Base-by-base conservation (phyloP, 1,284 basidiomycete genomes). In the Anthracocystis walkeri region DNA sequence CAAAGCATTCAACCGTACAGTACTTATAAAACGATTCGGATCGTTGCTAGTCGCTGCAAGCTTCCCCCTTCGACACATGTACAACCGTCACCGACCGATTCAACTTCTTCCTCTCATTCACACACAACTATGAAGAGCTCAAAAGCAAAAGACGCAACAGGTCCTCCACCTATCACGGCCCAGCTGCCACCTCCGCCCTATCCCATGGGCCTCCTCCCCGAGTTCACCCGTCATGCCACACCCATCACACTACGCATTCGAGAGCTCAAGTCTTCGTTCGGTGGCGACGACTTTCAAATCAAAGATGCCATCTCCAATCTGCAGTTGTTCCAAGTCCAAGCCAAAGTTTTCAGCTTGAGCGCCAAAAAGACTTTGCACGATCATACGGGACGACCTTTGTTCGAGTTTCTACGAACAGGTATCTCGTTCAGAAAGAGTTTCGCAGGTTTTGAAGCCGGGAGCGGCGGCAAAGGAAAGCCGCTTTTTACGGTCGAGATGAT, bases 241-340 rank as follows among this genome's bases (percentile, higher is more conserved):
- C 61, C 66, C 23, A 66, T 79, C 50, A 69, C 67, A 4, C 53
- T 79, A 11, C 61, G 67, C 49, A 42, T 79, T n/a, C 55, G 74
- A 3, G 70, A 78, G 38, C 58, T 53, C 40, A 71, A 71, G 35
- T 18, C 29, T 4, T 52, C 65, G 12, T 61, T 65, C 29, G 5
- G 41, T 8, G 68, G 62, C 27, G 78, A 78, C 60, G 74, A 78
- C 42, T 78, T 78, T 46, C 35, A 33, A 7, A 46, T 79, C 56
- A 79, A 79, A 45, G 78, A 78, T 27, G 76, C 68, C 23, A 48
- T 72, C 14, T 66, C 57, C 4, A 25, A 40, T n/a, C 33, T 50
- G 8, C 35, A 29, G 10, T 35, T 73, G 25, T 78, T 79, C 40
- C 20, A 69, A 8, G 62, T 79, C 8, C 38, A 65, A 1, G 75